Evolutionary conservation across 2,329 filamentous ascomycete genomes (phyloP), one percentile per base, ranked within the genome.

Genomic region (Diaporthe batatas): DNA sequence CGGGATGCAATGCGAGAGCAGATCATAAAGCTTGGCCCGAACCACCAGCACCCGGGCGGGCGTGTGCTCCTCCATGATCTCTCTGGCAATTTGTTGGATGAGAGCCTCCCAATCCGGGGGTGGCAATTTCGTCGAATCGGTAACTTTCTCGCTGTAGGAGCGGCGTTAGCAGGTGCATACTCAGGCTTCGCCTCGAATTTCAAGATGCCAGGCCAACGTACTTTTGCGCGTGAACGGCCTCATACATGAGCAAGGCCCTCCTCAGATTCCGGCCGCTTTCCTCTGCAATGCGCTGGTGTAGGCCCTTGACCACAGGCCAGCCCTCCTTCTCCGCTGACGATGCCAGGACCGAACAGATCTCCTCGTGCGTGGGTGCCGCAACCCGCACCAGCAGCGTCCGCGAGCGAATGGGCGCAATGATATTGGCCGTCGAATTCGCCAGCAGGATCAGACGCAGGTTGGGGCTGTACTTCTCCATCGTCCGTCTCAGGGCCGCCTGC

Each of bases 381-480:
- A 99, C 96, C 76, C 96, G 90, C 70, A 99, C 94, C 65, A 99
- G 88, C 81, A 99, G 86, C 69, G 95, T 98, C 82, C 96, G 89
- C 78, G 94, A 97, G 76, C 96, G 90, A 80, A 99, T 99, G 0
- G 96, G 96, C n/a, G 96, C 96, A 82, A 99, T 99, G 78, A 99
- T 99, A 80, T 98, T 98, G 76, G 95, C 95, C 29, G 96, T 99
- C 77, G 94, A 97, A 81, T 98, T 98, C 64, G 96, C 96, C 74
- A 99, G 85, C 74, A 99, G 85, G 64, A 99, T 98, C 77, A 99
- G 84, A 29, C 96, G 90, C 80, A 99, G 80, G 81, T 99, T 99
- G 18, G 96, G 95, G 79, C 94, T 97, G 87, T 99, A 99, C 83
- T 99, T 99, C 85, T 99, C 96, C 96, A 99, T 99, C 0, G 96